These are phyloP conservation scores for Pythium chondricola DNA, from an alignment of 352 stramenopile genomes.

Conservation along the genomic window DNA sequence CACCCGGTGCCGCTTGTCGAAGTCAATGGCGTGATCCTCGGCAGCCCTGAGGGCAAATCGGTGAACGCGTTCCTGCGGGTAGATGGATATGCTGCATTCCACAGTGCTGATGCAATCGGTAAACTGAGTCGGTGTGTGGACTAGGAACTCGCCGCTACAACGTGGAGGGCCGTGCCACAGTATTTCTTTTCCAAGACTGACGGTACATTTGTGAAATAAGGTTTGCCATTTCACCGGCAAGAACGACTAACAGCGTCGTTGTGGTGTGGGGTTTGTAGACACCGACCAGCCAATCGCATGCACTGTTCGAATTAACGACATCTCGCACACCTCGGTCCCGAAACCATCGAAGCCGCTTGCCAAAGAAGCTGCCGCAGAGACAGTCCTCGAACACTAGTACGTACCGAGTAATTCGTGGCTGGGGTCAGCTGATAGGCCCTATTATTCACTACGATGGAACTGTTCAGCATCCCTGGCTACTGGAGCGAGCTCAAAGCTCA, in stretches of 20 bases:
- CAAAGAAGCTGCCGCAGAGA: slow-evolving; percentile 23
- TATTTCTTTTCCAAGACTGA: slow-evolving; percentile 20
- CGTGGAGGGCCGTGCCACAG: slow-evolving; percentile 13
- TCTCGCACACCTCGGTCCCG: slow-evolving; percentile 4
- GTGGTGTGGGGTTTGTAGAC: slow-evolving; percentile 5
- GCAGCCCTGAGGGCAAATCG: slow-evolving; percentile 16
- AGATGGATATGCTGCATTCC: background rate
- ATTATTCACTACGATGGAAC: no score
- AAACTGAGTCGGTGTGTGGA: background rate
- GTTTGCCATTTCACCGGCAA: background rate
- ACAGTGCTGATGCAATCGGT: no score
- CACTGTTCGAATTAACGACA: slow-evolving; percentile 17
- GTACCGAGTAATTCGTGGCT: no score
- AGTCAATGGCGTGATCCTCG: slow-evolving; percentile 14
- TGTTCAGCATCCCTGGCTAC: slow-evolving; percentile 15
- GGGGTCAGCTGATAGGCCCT: no score
- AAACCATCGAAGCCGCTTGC: slow-evolving; percentile 15
- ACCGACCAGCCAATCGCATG: slow-evolving; percentile 13
- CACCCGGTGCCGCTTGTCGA: slow-evolving; percentile 7
- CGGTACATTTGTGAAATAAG: slow-evolving; percentile 2
- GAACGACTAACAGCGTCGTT: background rate
- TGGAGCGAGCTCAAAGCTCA: slow-evolving; percentile 16
- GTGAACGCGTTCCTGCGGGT: slow-evolving; percentile 19
- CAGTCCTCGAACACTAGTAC: slow-evolving; percentile 20
- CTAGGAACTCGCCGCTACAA: slow-evolving; percentile 16